Base-by-base conservation (phyloP, 2,329 filamentous ascomycete species). In the Colletotrichum sp. region DNA sequence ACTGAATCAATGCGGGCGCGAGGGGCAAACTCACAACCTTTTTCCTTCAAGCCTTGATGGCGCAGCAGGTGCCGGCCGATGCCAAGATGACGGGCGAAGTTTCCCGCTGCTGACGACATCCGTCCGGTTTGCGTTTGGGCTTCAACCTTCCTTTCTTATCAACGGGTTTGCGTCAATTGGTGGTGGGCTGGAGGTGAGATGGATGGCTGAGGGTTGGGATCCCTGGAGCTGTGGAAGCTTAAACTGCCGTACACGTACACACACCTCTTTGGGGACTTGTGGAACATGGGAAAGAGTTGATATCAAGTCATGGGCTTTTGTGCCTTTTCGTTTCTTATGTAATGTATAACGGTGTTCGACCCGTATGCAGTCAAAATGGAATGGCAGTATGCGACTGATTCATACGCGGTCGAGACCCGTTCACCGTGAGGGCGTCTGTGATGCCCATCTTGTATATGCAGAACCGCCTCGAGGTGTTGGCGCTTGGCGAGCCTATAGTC, bases 101-200 rank as follows among this genome's bases (percentile, higher is more conserved):
- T 13, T 9, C 43, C 30, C 18, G 70, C 30, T 62, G 56, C 13
- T 73, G 36, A 70, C 55, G 56, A 27, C 68, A 65, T 70, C 25
- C 28, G n/a, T 48, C 48, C 30, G 30, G 48, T 56, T 68, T 68
- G n/a, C 66, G 1, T 68, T 68, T 68, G n/a, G 7, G 10, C 43
- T 48, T 10, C 32, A 22, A 56, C 16, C 27, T 25, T 30, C 15
- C 56, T 28, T 32, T 56, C 39, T 30, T 61, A 22, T 68, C 32
- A 52, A 36, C n/a, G 6, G n/a, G 10, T 22, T 22, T 25, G 32
- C 30, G 27, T 18, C 52, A 27, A 48, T 28, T 52, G 34, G 43
- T 56, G 9, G 3, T 43, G 43, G 43, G 18, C 43, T 48, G 10
- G n/a, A 48, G n/a, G 43, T 48, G 10, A n/a, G n/a, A 22, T 48